Evolutionary conservation across 169 alveolate genomes (phyloP), one percentile per base, ranked within the genome.

Genomic region (Plasmodium berghei): DNA sequence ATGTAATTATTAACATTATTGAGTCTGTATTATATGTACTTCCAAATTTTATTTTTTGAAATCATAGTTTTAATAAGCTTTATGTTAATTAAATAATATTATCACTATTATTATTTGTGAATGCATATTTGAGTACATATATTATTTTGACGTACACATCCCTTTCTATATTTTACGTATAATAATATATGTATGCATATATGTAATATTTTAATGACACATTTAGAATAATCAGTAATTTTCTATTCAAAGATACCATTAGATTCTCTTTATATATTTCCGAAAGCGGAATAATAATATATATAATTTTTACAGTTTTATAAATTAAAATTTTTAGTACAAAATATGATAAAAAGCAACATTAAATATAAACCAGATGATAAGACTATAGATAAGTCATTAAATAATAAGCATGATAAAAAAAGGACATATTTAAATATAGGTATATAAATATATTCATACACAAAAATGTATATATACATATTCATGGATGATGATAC

Each of bases 331-430:
- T 52, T 54, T 49, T 45, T 67, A 14, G 48, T 14, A 75, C 20
- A 40, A 67, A 75, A 75, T 49, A 75, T 75, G 88, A 62, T 62
- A 46, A 75, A 62, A 75, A 75, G 26, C 62, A 75, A 75, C 14
- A 75, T 48, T 34, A 75, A 75, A 75, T 55, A 8, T 24, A 45
- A 52, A 56, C 48, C 73, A 45, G 72, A 75, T 75, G 88, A 62
- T 34, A 75, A 75, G 48, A 26, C 88, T 75, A 49, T 49, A 62
- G 55, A 75, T 55, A 73, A 54, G 26, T 63, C 88, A 28, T 45
- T 56, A 8, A 69, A 74, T 75, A 74, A 63, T 18, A 61, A 75
- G 24, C 49, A 75, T 75, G 88, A 63, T 20, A 75, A 75, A 63
- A 75, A 75, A 48, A 24, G 88, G 74, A 63, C 74, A 2, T 56